Base-by-base conservation (phyloP, 805 yeast species). In the Starmerella apis region DNA sequence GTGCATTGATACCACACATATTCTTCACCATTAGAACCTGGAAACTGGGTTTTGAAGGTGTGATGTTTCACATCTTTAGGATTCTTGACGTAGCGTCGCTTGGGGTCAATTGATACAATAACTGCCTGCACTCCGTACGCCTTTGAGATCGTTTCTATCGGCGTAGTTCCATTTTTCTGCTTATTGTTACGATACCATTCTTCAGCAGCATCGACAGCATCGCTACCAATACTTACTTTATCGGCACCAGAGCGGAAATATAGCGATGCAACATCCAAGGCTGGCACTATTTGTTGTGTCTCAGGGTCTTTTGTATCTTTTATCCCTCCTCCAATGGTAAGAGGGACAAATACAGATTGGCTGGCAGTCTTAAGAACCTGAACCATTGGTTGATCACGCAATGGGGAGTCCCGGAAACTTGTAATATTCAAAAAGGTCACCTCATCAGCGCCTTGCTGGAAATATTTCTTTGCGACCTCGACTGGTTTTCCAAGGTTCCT, bases 271-370 rank as follows among this genome's bases (percentile, higher is more conserved):
- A 92, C 95, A 46, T 87, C 83, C 31, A 83, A 75, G 0, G 97
- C 97, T 6, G 96, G 80, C 13, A 86, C 78, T 8, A 66, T 60
- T 7, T 83, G 79, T 28, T 94, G 94, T 10, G 67, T 56, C 56
- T 77, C 85, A 0, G 95, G 94, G 58, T 92, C 97, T 24, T 77
- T 75, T 56, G 86, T 78, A 64, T 90, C 97, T 57, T 85, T 80
- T 56, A 92, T 92, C 43, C 99, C 99, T 51, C 99, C 99, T 39
- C 99, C 99, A 37, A 92, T 95, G 0, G 99, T 92, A 55, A 92
- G 72, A 8, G 99, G 99, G 13, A 92, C 99, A 68, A 92, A 92
- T 46, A 90, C 84, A 1, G 94, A 81, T 65, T 83, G 81, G 11
- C 96, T 94, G 0, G 96, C 84, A 52, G 71, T 69, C 54, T 76